phyloP scores from a whole-genome alignment of 2,329 filamentous ascomycete species.

The Colletotrichum tabaci region DNA sequence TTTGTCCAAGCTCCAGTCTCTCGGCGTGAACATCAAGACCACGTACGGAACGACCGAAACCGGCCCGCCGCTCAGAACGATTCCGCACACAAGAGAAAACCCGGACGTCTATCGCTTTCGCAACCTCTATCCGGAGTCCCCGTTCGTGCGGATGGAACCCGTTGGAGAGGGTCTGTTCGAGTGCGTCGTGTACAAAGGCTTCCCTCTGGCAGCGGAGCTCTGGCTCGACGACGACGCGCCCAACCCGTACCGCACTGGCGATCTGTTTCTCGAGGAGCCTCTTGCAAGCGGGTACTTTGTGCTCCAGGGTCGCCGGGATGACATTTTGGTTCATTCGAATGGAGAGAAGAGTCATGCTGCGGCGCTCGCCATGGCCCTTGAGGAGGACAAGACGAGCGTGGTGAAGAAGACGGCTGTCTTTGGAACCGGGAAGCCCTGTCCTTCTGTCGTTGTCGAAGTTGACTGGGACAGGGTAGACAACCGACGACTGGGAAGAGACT shows the following conservation, averaged over 20 bases:
- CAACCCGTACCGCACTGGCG: constrained; percentile 29
- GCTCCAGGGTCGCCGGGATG: constrained; percentile 30
- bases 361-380: constrained; percentile 20
- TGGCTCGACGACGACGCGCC: constrained; percentile 19
- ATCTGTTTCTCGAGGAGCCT: constrained; percentile 28
- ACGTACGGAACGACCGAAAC: constrained; percentile 34
- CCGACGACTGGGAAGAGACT: background rate
- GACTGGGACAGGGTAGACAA: constrained; percentile 2
- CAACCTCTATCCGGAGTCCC: constrained; percentile 29
- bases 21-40: constrained; percentile 36
- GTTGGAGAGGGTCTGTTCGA: constrained; percentile 25
- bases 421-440: constrained; percentile 25
- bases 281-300: constrained; percentile 25
- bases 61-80: constrained; percentile 22
- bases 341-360: constrained; percentile 31
- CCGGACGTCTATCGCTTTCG: constrained; percentile 35
- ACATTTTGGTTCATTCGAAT: constrained; percentile 23
- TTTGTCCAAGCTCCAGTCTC: constrained; percentile 11
- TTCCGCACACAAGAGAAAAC: constrained; percentile 34
- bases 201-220: constrained; percentile 30
- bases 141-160: constrained; percentile 18
- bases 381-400: constrained; percentile 13
- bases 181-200: constrained; percentile 29
- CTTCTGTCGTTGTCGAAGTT: constrained; percentile 25
- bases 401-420: constrained; percentile 25